Evolutionary conservation across 768 basidiomycete species (phyloP).

Genomic region (Rhodocollybia butyracea): DNA sequence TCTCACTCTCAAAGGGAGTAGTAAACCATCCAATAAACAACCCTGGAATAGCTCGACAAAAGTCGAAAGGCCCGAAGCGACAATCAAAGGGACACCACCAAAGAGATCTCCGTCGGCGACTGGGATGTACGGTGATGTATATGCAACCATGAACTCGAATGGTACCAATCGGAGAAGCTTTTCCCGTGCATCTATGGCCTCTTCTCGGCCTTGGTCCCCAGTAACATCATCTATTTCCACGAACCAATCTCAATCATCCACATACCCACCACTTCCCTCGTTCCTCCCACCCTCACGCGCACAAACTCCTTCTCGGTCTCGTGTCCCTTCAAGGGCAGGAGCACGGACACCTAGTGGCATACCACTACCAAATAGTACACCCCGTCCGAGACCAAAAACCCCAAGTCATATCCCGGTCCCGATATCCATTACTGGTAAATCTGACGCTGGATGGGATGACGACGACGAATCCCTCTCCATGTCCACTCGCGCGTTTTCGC

Average conservation of each 20-base stretch:
- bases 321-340: no score
- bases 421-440: constrained; percentile 46
- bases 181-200: constrained; percentile 72
- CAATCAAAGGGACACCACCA: constrained; percentile 47
- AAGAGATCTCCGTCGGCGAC: constrained; percentile 49
- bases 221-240: constrained; percentile 69
- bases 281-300: constrained; percentile 38
- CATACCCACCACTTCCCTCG: constrained; percentile 26
- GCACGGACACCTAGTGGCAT: constrained; percentile 36
- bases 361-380: constrained; percentile 37
- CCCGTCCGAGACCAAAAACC: constrained; percentile 73
- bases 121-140: constrained; percentile 35
- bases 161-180: constrained; percentile 59
- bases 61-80: constrained; percentile 52
- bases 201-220: constrained; percentile 80
- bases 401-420: constrained; percentile 79
- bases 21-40: constrained; percentile 15
- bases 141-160: constrained; percentile 40
- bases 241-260: constrained; percentile 40
- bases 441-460: constrained; percentile 44
- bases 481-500: constrained; percentile 59
- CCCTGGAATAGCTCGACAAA: constrained; percentile 81
- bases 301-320: no score
- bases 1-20: constrained; percentile 34
- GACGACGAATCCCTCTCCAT: constrained; percentile 37